Conservation (phyloP, 1,139 yeast species). For the Zygoascus sp. region DNA sequence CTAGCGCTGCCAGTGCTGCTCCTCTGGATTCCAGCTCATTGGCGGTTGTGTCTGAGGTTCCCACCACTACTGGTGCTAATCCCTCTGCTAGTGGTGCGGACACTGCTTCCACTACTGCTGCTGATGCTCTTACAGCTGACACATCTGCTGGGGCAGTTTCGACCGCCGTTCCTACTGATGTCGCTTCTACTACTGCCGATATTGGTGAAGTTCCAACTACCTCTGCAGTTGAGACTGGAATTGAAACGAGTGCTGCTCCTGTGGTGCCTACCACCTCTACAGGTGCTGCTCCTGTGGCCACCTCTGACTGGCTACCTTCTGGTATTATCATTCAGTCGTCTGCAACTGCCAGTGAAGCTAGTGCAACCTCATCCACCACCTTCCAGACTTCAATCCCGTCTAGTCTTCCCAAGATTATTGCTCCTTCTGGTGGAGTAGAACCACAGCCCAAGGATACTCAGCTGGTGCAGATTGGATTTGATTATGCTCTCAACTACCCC, state of each 20-base stretch:
- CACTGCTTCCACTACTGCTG: neutral
- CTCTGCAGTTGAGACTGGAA: neutral
- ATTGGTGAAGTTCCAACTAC: neutral
- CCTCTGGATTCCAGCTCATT: neutral
- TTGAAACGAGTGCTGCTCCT: slow-evolving; percentile 10
- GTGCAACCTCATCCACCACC: slow-evolving; percentile 18
- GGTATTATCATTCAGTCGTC: slow-evolving; percentile 29
- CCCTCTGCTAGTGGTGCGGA: neutral
- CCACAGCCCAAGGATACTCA: slow-evolving; percentile 31
- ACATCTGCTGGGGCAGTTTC: neutral
- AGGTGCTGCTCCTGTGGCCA: slow-evolving; percentile 14
- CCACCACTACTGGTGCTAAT: neutral
- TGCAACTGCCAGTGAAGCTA: slow-evolving; percentile 17
- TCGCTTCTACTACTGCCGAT: neutral
- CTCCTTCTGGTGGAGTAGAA: slow-evolving; percentile 34
- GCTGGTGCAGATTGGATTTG: slow-evolving; percentile 39
- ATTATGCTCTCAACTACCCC: slow-evolving; percentile 39
- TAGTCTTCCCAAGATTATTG: slow-evolving; percentile 37
- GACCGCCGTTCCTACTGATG: neutral
- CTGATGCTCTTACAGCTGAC: neutral
- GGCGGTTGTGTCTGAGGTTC: slow-evolving; percentile 10
- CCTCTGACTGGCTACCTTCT: slow-evolving; percentile 34
- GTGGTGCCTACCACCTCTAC: slow-evolving; percentile 12
- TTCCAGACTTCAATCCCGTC: slow-evolving; percentile 28
- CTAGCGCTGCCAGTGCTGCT: slow-evolving; percentile 12